These are phyloP conservation scores for Aphanomyces stellatus DNA, from an alignment of 352 stramenopile genomes.

Conservation along the genomic window DNA sequence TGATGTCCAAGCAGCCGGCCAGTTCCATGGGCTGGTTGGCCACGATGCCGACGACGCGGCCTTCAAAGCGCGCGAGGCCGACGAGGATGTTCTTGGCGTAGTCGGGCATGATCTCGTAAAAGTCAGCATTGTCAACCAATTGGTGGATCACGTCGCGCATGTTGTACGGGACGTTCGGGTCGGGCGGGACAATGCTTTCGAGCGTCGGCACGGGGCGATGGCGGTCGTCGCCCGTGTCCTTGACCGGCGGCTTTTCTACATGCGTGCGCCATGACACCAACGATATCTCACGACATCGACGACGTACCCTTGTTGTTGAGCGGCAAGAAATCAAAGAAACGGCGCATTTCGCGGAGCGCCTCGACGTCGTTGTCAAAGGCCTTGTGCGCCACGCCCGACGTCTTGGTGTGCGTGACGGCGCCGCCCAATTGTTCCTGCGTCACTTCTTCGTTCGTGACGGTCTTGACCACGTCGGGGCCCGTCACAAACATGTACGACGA, in stretches of 20 bases:
- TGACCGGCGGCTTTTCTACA: constrained; percentile 57
- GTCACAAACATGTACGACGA: constrained; percentile 99
- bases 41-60: constrained; percentile 93
- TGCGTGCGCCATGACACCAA: no score
- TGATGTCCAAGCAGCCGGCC: constrained; percentile 96
- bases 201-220: constrained; percentile 81
- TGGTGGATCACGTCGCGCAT: constrained; percentile 96
- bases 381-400: constrained; percentile 91
- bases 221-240: constrained; percentile 80
- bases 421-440: constrained; percentile 93
- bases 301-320: constrained; percentile 78
- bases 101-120: constrained; percentile 97
- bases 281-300: neutral
- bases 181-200: constrained; percentile 91
- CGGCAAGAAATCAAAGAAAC: constrained; percentile 95
- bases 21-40: constrained; percentile 96
- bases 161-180: constrained; percentile 98
- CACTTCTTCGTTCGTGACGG: constrained; percentile 95
- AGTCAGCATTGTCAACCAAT: constrained; percentile 92
- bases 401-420: constrained; percentile 92
- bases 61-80: constrained; percentile 95
- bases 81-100: constrained; percentile 98
- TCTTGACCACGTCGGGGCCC: constrained; percentile 97
- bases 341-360: constrained; percentile 87
- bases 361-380: constrained; percentile 97